These are phyloP conservation scores for Aspergillus jensenii DNA, from an alignment of 2,329 filamentous ascomycete species.

Conservation along the genomic window DNA sequence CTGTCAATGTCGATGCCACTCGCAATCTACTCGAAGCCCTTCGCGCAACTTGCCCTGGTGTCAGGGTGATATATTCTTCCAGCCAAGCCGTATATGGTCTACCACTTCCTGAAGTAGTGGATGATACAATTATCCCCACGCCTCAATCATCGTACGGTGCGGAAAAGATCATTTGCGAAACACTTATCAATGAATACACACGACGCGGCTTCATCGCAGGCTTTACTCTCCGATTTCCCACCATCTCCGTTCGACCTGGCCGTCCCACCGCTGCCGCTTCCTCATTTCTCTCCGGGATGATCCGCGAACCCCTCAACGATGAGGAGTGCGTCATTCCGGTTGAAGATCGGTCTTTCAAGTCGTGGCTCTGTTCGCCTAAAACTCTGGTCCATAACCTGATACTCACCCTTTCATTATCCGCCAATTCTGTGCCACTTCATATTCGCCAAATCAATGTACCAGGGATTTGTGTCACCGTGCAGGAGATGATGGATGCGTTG, in stretches of 20 bases:
- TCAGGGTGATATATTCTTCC: conserved; percentile 61
- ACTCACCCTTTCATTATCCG: conserved; percentile 46
- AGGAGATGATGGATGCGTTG: conserved; percentile 58
- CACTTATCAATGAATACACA: conserved; percentile 63
- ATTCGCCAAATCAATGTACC: conserved; percentile 59
- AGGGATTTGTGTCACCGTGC: conserved; percentile 53
- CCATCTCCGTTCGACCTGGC: conserved; percentile 61
- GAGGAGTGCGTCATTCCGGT: conserved; percentile 54
- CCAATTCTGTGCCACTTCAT: conserved; percentile 41
- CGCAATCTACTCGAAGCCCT: conserved; percentile 56
- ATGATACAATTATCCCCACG: conserved; percentile 54
- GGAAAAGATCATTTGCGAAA: conserved; percentile 63
- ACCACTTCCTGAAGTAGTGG: conserved; percentile 55
- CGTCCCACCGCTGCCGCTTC: conserved; percentile 62
- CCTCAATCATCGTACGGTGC: conserved; percentile 64
- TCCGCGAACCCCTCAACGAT: conserved; percentile 62
- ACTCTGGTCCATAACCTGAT: conserved; percentile 56
- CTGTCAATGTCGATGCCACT: conserved; percentile 62
- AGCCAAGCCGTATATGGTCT: conserved; percentile 65
- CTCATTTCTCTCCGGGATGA: conserved; percentile 63
- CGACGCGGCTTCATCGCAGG: conserved; percentile 59
- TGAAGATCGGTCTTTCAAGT: conserved; percentile 50
- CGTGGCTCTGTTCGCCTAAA: conserved; percentile 56
- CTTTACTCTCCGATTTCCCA: conserved; percentile 60
- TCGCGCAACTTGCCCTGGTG: conserved; percentile 50